A percentile compares a stretch with the other conserved stretches of the same genome.
These are phyloP conservation scores for Beta lomatogona DNA, from an alignment of 179 eudicot genomes.

Conservation along the genomic window DNA sequence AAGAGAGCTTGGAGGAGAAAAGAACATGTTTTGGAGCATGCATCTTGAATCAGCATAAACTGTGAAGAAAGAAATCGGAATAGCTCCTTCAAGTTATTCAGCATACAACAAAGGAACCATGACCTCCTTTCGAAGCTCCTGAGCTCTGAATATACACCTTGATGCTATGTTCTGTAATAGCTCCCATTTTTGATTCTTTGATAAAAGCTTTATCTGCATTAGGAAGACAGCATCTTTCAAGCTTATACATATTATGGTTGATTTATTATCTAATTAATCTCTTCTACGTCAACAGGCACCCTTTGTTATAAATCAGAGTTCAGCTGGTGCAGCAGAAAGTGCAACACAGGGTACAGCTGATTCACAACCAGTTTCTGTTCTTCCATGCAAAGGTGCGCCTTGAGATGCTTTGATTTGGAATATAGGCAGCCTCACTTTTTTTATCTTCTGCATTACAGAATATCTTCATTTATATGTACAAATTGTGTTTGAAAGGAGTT, in stretches of 20 bases:
- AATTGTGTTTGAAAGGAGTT: background rate
- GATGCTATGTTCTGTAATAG: background rate
- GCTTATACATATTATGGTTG: background rate
- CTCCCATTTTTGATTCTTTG: background rate
- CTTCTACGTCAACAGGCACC: constrained; percentile 39
- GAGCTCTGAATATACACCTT: background rate
- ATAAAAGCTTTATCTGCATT: background rate
- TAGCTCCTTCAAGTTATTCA: background rate
- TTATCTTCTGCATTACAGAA: background rate
- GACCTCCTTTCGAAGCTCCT: background rate
- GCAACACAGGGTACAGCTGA: constrained; percentile 36
- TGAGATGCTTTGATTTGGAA: background rate
- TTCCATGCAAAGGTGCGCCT: constrained; percentile 34
- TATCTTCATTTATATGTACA: background rate
- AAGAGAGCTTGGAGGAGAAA: background rate
- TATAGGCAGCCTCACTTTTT: background rate
- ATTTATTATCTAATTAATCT: constrained; percentile 11
- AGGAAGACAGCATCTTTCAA: background rate
- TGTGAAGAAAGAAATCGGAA: background rate
- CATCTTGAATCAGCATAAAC: background rate
- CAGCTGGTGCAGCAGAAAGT: constrained; percentile 36
- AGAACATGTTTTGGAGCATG: background rate
- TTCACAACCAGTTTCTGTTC: constrained; percentile 34
- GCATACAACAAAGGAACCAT: background rate
- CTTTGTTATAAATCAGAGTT: constrained; percentile 39